These are phyloP conservation scores for Nevesoporus exiguus DNA, from an alignment of 768 basidiomycete species.

Conservation along the genomic window DNA sequence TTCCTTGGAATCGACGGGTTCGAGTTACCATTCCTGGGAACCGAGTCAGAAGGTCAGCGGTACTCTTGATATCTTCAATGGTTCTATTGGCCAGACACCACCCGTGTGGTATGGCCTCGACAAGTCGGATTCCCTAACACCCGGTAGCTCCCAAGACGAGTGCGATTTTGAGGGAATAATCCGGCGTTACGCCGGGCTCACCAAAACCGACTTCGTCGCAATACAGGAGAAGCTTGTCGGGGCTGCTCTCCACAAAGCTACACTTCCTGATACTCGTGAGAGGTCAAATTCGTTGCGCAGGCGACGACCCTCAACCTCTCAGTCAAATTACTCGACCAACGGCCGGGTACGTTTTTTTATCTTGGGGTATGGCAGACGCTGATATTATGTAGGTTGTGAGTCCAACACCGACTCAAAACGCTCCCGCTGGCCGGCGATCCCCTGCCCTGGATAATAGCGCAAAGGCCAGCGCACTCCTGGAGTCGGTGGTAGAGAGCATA, in stretches of 20 bases:
- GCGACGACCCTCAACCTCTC: constrained; percentile 78
- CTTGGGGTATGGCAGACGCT: constrained; percentile 1
- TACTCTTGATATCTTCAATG: constrained; percentile 50
- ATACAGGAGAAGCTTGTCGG: constrained; percentile 78
- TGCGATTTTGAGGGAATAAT: constrained; percentile 66
- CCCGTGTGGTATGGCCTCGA: constrained; percentile 67
- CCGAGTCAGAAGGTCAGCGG: constrained; percentile 53
- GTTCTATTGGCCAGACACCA: constrained; percentile 43
- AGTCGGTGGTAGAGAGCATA: constrained; percentile 59
- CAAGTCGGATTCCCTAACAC: constrained; percentile 45
- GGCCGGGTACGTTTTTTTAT: constrained; percentile 39
- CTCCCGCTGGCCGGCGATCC: constrained; percentile 29
- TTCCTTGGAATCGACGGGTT: constrained; percentile 76
- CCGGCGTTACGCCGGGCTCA: constrained; percentile 61
- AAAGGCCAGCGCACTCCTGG: constrained; percentile 64
- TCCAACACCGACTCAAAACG: constrained; percentile 42
- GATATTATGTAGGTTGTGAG: constrained; percentile 49
- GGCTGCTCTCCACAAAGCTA: constrained; percentile 55
- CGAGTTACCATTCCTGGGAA: constrained; percentile 84
- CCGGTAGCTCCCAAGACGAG: constrained; percentile 50
- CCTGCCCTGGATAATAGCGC: constrained; percentile 46
- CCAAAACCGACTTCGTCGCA: constrained; percentile 61
- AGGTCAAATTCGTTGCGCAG: constrained; percentile 69
- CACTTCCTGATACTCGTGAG: constrained; percentile 54
- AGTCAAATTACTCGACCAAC: constrained; percentile 65